Evolutionary conservation across 805 yeast species (phyloP), one percentile per base, ranked within the genome.

Genomic region (Lachancea sp.): DNA sequence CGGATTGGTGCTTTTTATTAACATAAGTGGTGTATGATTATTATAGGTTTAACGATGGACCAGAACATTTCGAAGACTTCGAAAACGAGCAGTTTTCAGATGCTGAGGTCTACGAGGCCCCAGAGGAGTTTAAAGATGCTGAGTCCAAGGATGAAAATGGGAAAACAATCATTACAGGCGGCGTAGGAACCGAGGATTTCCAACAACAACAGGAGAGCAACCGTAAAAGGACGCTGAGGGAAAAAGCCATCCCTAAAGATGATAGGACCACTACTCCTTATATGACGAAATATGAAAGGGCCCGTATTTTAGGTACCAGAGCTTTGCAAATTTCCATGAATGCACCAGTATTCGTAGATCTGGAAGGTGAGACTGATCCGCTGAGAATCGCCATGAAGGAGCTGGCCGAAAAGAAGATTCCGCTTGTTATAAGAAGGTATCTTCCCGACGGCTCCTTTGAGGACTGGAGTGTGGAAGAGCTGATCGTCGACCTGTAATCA

Each of bases 281-380:
- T 63, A 89, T 92, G 97, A 92, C 99, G 43, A 92, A 94, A 61
- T 92, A 92, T 63, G 99, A 92, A 71, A 77, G 97, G 54, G 99
- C 99, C 6, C 78, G 99, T 69, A 87, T 92, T 46, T 74, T 92
- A 56, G 99, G 99, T 20, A 92, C 99, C 8, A 77, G 99, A 55
- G 98, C 99, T 1, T 70, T 92, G 49, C 99, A 92, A 65, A 90
- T 92, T 55, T 87, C 97, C 20, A 84, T 92, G 85, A 92, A 92
- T 60, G 98, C 99, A 1, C 98, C 98, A 2, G 97, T 92, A 2
- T 75, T 92, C 59, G 98, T 92, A 30, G 98, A 94, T 58, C 77
- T 92, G 43, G 99, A 92, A 67, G 98, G 98, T 58, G 99, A 94
- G 64, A 94, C 98, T 2, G 99, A 92, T 63, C 98, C 99, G 11